These are phyloP conservation scores for Pseudotsuga menziesii DNA, from an alignment of 75 land plant genomes.

Conservation along the genomic window DNA sequence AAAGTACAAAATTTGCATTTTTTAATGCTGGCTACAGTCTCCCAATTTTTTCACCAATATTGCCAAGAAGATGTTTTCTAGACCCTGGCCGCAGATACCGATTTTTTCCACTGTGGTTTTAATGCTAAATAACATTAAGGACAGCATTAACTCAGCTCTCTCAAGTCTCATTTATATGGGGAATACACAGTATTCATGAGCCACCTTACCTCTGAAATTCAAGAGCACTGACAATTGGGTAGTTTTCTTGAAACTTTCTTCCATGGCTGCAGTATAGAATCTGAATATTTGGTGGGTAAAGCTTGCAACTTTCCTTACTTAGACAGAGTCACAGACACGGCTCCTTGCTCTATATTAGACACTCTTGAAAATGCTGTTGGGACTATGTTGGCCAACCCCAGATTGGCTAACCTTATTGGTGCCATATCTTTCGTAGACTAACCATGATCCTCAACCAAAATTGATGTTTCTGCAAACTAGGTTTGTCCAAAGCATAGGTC, in stretches of 20 bases:
- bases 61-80: too few species aligned
- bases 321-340: background rate
- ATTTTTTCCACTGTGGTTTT: too few species aligned
- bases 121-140: too few species aligned
- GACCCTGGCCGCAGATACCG: too few species aligned
- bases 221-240: background rate
- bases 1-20: too few species aligned
- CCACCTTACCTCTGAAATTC: background rate
- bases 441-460: background rate
- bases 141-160: too few species aligned
- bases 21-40: too few species aligned
- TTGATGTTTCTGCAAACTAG: background rate
- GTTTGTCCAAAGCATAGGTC: too few species aligned
- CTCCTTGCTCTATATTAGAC: background rate
- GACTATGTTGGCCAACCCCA: background rate
- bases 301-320: background rate
- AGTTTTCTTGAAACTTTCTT: background rate
- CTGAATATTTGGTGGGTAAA: conserved; percentile 1
- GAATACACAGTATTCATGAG: background rate
- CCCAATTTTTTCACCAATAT: too few species aligned
- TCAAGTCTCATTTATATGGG: too few species aligned
- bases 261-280: conserved; percentile 7
- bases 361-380: background rate
- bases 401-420: background rate
- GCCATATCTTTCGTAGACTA: too few species aligned